These are phyloP conservation scores for Podaxis sp. DNA, from an alignment of 768 basidiomycete genomes.

Conservation along the genomic window DNA sequence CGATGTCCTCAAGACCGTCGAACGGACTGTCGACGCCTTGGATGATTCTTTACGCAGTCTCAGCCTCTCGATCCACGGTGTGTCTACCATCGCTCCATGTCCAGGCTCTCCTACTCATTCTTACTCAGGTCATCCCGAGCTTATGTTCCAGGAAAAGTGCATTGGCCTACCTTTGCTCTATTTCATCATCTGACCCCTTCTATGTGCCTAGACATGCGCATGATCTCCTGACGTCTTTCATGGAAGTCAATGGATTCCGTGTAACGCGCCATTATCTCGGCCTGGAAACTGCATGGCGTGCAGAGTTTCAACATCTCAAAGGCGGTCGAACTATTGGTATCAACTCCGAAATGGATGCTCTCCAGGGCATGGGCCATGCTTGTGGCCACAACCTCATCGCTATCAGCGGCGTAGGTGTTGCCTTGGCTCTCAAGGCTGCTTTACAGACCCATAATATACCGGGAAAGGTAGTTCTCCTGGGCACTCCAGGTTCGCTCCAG, in stretches of 20 bases:
- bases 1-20: conserved; percentile 50
- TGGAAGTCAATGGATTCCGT: conserved; percentile 62
- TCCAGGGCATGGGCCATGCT: conserved; percentile 54
- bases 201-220: conserved; percentile 57
- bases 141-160: conserved; percentile 61
- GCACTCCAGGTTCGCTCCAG: conserved; percentile 56
- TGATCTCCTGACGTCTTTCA: conserved; percentile 61
- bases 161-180: conserved; percentile 17
- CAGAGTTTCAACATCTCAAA: conserved; percentile 56
- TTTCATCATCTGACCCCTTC: not conserved
- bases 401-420: conserved; percentile 68
- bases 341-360: conserved; percentile 78
- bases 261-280: conserved; percentile 69
- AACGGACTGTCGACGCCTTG: conserved; percentile 46
- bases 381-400: conserved; percentile 87
- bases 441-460: conserved; percentile 55
- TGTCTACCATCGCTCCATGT: conserved; percentile 14
- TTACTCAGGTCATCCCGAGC: conserved; percentile 56
- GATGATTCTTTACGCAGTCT: conserved; percentile 52
- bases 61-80: conserved; percentile 72
- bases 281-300: conserved; percentile 74
- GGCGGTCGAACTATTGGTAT: conserved; percentile 68
- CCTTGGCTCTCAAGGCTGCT: conserved; percentile 68
- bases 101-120: conserved; percentile 6
- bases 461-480: conserved; percentile 70